Conservation (phyloP, 495 filamentous ascomycete species). For the Lineolata rhizophorae region DNA sequence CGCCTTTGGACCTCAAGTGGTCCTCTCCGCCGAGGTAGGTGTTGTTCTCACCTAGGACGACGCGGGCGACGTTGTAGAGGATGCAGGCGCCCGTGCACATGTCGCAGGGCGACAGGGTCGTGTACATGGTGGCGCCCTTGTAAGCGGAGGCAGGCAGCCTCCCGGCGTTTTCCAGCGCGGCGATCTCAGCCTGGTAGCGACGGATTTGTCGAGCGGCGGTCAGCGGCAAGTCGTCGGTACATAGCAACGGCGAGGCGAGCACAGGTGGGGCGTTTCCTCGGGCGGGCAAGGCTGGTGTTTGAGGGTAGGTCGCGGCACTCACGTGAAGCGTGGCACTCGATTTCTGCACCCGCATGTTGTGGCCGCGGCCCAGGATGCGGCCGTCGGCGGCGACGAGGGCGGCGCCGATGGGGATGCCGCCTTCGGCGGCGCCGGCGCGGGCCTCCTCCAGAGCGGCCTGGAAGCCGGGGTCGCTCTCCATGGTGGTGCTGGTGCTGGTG, state of each 20-base stretch:
- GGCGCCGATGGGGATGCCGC: constrained; percentile 68
- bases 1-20: constrained; percentile 43
- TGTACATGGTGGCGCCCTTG: constrained; percentile 63
- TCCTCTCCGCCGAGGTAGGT: constrained; percentile 62
- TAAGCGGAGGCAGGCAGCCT: constrained; percentile 52
- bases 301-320: constrained; percentile 10
- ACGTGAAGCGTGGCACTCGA: constrained; percentile 58
- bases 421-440: constrained; percentile 40
- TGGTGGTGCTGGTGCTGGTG: constrained; percentile 10
- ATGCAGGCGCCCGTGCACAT: constrained; percentile 78
- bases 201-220: background rate
- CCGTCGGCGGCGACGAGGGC: constrained; percentile 48
- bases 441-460: constrained; percentile 59
- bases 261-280: no score
- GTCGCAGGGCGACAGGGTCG: constrained; percentile 68
- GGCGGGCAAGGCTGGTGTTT: background rate
- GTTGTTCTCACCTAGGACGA: constrained; percentile 70
- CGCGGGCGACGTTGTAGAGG: constrained; percentile 56
- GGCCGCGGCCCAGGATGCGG: constrained; percentile 53
- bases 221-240: no score
- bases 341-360: constrained; percentile 66
- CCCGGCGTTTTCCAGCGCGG: constrained; percentile 57
- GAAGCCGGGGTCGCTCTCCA: constrained; percentile 31
- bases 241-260: no score
- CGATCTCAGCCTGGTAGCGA: constrained; percentile 46